Percentiles rank a stretch among this genome's conserved stretches.
Conservation (phyloP, 2,329 filamentous ascomycete species). For the Botrytis hyacinthi region DNA sequence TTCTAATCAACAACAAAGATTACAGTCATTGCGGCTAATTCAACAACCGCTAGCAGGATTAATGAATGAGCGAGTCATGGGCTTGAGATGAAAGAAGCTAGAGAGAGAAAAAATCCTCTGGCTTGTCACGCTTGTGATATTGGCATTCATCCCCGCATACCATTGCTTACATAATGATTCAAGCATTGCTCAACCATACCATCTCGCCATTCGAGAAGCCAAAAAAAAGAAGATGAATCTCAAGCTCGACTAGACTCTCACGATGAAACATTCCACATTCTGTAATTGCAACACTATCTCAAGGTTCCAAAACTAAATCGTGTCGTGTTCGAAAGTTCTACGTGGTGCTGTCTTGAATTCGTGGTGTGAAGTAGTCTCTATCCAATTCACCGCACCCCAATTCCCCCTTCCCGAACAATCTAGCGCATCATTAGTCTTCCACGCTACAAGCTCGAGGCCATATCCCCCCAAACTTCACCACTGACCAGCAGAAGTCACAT, state of each 20-base stretch:
- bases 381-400: neutral
- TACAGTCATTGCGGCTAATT: constrained; percentile 2
- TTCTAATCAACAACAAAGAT: constrained; percentile 7
- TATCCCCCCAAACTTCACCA: neutral
- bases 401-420: neutral
- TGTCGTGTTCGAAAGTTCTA: neutral
- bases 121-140: neutral
- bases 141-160: neutral
- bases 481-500: neutral
- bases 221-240: neutral
- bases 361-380: neutral
- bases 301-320: neutral
- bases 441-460: neutral
- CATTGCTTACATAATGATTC: neutral
- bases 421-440: neutral
- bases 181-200: neutral
- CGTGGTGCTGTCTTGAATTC: neutral
- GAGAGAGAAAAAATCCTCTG: neutral
- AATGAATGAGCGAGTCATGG: neutral
- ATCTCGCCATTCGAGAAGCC: neutral
- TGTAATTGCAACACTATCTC: neutral
- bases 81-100: neutral
- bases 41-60: neutral
- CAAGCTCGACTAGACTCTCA: neutral
- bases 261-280: neutral